Conservation (phyloP, 805 yeast species). For the Metschnikowia hibisci region DNA sequence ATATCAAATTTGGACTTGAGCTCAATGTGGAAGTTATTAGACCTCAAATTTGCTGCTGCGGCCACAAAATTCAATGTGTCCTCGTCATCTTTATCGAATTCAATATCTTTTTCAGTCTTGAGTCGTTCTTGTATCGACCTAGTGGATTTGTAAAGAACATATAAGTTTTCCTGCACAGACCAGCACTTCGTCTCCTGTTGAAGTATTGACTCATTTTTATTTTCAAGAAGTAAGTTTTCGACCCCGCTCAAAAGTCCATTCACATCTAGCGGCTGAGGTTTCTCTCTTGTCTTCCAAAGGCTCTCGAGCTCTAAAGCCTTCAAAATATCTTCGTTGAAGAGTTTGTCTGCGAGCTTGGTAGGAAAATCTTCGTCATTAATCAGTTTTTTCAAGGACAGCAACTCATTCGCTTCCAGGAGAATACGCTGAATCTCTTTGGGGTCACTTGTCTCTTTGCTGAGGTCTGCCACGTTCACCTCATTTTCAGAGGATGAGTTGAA, state of each 20-base stretch:
- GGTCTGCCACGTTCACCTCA: conserved; percentile 18
- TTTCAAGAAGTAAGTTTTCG: conserved; percentile 10
- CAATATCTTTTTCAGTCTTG: conserved; percentile 36
- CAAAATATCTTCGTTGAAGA: conserved; percentile 73
- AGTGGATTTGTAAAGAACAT: conserved; percentile 51
- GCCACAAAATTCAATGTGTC: conserved; percentile 87
- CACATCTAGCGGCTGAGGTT: conserved; percentile 61
- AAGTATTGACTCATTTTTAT: conserved; percentile 22
- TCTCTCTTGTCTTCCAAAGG: conserved; percentile 69
- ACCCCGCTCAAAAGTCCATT: conserved; percentile 15
- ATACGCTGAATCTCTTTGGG: conserved; percentile 61
- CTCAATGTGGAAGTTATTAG: conserved; percentile 65
- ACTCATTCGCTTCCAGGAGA: conserved; percentile 63
- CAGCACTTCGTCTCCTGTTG: conserved; percentile 47
- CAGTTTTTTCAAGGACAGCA: conserved; percentile 35
- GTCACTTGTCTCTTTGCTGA: conserved; percentile 54
- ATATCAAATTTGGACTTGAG: conserved; percentile 76
- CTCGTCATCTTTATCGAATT: conserved; percentile 92
- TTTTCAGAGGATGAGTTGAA: conserved; percentile 50
- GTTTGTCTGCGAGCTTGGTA: conserved; percentile 49
- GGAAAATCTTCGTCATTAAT: conserved; percentile 21
- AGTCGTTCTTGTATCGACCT: conserved; percentile 48
- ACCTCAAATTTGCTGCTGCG: conserved; percentile 78
- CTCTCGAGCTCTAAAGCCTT: conserved; percentile 67
- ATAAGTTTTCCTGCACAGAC: conserved; percentile 60